Base-by-base conservation (phyloP, 495 filamentous ascomycete species). In the Mytilinidion resinicola region DNA sequence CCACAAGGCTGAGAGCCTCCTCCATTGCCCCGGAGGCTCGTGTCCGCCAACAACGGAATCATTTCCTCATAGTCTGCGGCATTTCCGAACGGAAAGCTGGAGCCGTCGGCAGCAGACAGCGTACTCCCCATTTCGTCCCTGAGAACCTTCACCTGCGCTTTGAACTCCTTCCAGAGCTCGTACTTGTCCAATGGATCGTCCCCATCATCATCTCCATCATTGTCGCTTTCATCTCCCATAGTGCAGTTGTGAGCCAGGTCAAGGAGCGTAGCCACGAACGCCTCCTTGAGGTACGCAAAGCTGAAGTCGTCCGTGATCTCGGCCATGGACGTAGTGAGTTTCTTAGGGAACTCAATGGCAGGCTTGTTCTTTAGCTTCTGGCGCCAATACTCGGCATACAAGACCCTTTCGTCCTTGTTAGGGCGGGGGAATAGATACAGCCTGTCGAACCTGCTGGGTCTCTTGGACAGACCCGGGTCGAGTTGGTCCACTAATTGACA, bases 201-300 rank as follows among this genome's bases (percentile, higher is more conserved):
- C 9, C 66, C 51, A 30, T 49, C 46, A 42, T 65, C 55, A 2
- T 57, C 59, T 53, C 61, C 12, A 1, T 63, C 57, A 41, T 64
- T 61, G 0, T 56, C 51, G 0, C 75, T 78, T 35, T 53, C 63
- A 25, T 53, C 60, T 55, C 36, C 56, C 12, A 19, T 12, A 4
- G 51, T 33, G 36, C 61, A 41, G 35, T 60, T 63, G 14, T 60
- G 62, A 11, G 66, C 66, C 25, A 85, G 79, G 10, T 74, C 70
- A 43, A 86, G 66, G 42, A 86, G 62, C 0, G 81, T 77, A 4
- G 82, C 78, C 1, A 86, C 78, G 49, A 87, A 86, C 0, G 77
- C 80, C 61, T 87, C 84, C 63, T 86, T 79, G 62, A 86, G 71
- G 53, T 85, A 85, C 0, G 84, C 84, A 62, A 86, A 86, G 67